phyloP scores from a whole-genome alignment of 495 filamentous ascomycete genomes.

The Aspergillus coremiiformis region DNA sequence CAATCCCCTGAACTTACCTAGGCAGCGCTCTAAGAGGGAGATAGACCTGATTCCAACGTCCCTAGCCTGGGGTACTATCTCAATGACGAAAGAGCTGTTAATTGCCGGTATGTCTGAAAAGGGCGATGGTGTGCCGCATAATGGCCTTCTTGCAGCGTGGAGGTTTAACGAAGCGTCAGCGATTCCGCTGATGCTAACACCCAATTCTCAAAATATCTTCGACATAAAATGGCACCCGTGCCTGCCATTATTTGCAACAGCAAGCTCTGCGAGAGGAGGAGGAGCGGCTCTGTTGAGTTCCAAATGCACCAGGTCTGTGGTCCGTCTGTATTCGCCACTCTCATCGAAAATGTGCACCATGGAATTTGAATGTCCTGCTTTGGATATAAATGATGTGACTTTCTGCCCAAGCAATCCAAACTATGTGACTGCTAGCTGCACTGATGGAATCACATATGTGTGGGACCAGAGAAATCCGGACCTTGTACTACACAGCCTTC shows the following conservation, averaged over 20 bases:
- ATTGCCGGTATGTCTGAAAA: slow-evolving; percentile 71
- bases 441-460: slow-evolving; percentile 72
- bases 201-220: slow-evolving; percentile 65
- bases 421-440: slow-evolving; percentile 77
- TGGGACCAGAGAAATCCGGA: slow-evolving; percentile 65
- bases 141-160: slow-evolving; percentile 72
- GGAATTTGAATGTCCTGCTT: slow-evolving; percentile 62
- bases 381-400: slow-evolving; percentile 82
- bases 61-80: slow-evolving; percentile 60
- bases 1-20: slow-evolving; percentile 10
- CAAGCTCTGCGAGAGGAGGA: slow-evolving; percentile 33
- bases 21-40: slow-evolving; percentile 36
- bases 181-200: slow-evolving; percentile 35
- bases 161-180: slow-evolving; percentile 45
- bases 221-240: slow-evolving; percentile 71
- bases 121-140: slow-evolving; percentile 42
- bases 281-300: slow-evolving; percentile 5
- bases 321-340: slow-evolving; percentile 46
- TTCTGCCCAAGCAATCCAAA: slow-evolving; percentile 38
- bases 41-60: slow-evolving; percentile 56
- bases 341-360: slow-evolving; percentile 16
- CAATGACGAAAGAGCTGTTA: slow-evolving; percentile 48
- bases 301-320: slow-evolving; percentile 39
- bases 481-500: slow-evolving; percentile 55
- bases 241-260: slow-evolving; percentile 49